Evolutionary conservation across 805 yeast genomes (phyloP), one percentile per base, ranked within the genome.

Genomic region (Ogataea neopini): DNA sequence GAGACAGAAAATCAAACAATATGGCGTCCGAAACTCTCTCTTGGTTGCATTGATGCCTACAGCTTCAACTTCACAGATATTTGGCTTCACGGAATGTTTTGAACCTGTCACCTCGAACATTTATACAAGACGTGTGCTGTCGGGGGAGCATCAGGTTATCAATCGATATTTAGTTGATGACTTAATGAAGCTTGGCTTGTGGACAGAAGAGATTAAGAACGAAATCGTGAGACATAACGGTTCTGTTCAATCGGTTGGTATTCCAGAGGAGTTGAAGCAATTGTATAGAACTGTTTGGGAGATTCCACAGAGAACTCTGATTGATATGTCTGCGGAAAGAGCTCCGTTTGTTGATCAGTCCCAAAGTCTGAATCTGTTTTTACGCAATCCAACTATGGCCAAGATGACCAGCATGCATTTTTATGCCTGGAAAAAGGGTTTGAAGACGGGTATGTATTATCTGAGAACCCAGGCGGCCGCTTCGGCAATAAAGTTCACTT

Each of bases 401-500:
- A 94, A 94, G 69, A 78, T 94, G 64, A 94, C 98, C 5, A 83
- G 94, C 55, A 94, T 94, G 97, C 99, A 94, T 69, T 94, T 94
- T 76, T 92, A 94, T 66, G 98, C 97, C 40, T 94, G 99, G 99
- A 87, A 88, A 75, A 89, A 87, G 75, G 99, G 99, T 51, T 79
- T 94, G 66, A 94, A 94, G 79, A 94, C 99, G 4, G 99, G 99
- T 63, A 92, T 94, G 95, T 94, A 94, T 76, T 94, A 94, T 71
- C 75, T 94, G 68, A 84, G 98, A 71, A 92, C 98, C 9, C 96
- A 88, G 76, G 97, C 98, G 51, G 99, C 99, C 17, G 81, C 96
- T 36, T 87, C 96, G 43, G 97, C 99, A 40, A 94, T 94, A 64
- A 96, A 92, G 73, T 92, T 90, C 69, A 86, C 94, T 14, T 77